Evolutionary conservation across 441 rosid species (phyloP).

Genomic region (Adansonia madagascariensis): DNA sequence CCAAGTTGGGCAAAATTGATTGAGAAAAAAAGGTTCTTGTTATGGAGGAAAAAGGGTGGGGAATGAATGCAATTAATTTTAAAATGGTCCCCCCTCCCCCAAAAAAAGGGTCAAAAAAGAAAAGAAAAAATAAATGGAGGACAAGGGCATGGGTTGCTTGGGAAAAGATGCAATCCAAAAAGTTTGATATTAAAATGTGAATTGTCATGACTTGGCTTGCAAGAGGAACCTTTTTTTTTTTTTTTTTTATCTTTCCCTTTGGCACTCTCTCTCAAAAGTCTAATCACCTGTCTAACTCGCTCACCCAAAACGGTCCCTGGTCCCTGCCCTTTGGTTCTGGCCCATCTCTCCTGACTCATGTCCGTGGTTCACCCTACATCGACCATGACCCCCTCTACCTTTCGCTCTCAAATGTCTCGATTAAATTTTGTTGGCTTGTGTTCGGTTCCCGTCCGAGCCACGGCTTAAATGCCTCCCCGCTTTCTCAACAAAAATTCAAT

Average conservation of each 20-base stretch:
- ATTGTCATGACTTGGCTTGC: constrained; percentile 10
- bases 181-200: constrained; percentile 10
- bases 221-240: background rate
- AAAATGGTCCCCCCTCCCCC: background rate
- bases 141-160: background rate
- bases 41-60: background rate
- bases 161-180: background rate
- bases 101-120: background rate
- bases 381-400: constrained; percentile 45
- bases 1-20: background rate
- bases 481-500: constrained; percentile 31
- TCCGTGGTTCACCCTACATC: constrained; percentile 71
- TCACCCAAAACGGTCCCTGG: constrained; percentile 32
- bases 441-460: constrained; percentile 44
- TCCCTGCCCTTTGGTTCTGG: constrained; percentile 29
- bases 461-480: constrained; percentile 33
- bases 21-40: background rate
- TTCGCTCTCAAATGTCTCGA: constrained; percentile 34
- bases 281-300: background rate
- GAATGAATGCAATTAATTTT: background rate
- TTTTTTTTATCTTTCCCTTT: no score
- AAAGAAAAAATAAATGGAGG: background rate
- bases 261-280: constrained; percentile 24
- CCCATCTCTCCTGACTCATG: constrained; percentile 47
- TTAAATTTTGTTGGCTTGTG: constrained; percentile 39